phyloP scores from a whole-genome alignment of 2,329 filamentous ascomycete species.

The Stemphylium beticola region DNA sequence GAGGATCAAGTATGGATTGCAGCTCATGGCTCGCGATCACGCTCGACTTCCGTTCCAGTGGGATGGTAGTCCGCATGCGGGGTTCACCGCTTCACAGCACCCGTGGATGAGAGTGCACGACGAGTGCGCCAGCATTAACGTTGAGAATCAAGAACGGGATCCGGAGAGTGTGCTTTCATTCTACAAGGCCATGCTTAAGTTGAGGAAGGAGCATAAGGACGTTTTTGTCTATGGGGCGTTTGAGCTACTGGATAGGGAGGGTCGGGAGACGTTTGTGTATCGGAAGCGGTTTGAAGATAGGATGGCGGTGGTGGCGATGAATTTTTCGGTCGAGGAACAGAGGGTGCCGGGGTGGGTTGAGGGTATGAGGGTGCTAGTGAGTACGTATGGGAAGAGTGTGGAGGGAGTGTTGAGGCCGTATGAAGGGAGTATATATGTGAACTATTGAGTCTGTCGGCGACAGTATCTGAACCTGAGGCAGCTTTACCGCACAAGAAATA shows the following conservation, averaged over 20 bases:
- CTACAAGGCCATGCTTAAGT: slow-evolving; percentile 65
- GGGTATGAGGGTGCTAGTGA: slow-evolving; percentile 54
- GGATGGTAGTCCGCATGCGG: slow-evolving; percentile 64
- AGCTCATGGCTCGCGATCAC: slow-evolving; percentile 70
- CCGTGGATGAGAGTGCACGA: slow-evolving; percentile 77
- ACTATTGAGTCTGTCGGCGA: slow-evolving; percentile 22
- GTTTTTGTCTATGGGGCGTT: slow-evolving; percentile 73
- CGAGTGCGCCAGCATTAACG: slow-evolving; percentile 66
- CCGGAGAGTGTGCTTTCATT: slow-evolving; percentile 63
- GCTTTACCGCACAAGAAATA: too few relatives aligned
- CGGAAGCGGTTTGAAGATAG: slow-evolving; percentile 42
- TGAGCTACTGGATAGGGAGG: slow-evolving; percentile 59
- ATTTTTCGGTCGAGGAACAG: slow-evolving; percentile 41
- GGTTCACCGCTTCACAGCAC: slow-evolving; percentile 63
- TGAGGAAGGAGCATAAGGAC: slow-evolving; percentile 64
- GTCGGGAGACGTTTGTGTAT: slow-evolving; percentile 61
- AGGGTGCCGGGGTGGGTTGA: not conserved
- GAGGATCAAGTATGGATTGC: slow-evolving; percentile 57
- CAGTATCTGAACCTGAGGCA: too few relatives aligned
- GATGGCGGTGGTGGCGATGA: slow-evolving; percentile 44
- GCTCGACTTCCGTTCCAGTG: slow-evolving; percentile 76
- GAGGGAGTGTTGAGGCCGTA: slow-evolving; percentile 37
- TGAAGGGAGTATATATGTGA: slow-evolving; percentile 48
- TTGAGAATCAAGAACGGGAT: slow-evolving; percentile 59
- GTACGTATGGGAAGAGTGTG: slow-evolving; percentile 38